phyloP scores from a whole-genome alignment of 768 basidiomycete species.

The Naematelia aurantialba region DNA sequence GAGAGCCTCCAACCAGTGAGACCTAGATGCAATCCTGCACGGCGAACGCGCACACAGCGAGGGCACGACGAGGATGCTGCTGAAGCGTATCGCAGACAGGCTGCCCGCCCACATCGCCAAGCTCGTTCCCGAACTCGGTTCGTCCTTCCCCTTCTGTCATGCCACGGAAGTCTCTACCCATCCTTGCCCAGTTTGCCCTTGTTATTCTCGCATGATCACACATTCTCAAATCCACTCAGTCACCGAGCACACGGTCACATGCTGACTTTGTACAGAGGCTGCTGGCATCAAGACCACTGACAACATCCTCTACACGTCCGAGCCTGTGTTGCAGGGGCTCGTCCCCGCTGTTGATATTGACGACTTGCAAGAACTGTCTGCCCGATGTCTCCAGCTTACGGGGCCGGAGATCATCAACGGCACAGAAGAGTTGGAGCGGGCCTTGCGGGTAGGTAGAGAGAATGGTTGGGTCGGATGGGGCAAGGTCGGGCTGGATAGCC shows the following conservation, averaged over 20 bases:
- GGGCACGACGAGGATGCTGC: slow-evolving; percentile 23
- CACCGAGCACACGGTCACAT: background rate
- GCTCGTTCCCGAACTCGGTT: slow-evolving; percentile 30
- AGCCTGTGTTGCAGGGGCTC: slow-evolving; percentile 13
- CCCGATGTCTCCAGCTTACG: slow-evolving; percentile 16
- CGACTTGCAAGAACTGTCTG: slow-evolving; percentile 24
- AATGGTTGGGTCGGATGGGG: slow-evolving; percentile 33
- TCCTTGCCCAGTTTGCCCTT: background rate
- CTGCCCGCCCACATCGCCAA: slow-evolving; percentile 23
- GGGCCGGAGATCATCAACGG: slow-evolving; percentile 11
- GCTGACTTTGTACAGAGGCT: slow-evolving; percentile 17
- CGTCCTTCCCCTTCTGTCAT: too few relatives aligned
- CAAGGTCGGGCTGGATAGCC: slow-evolving; percentile 21
- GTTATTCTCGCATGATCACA: slow-evolving; percentile 1
- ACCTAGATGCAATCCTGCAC: too few relatives aligned
- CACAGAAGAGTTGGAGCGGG: slow-evolving; percentile 1
- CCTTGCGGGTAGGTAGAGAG: background rate
- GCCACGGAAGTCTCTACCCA: background rate
- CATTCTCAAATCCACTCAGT: too few relatives aligned
- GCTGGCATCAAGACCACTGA: slow-evolving; percentile 41
- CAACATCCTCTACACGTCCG: slow-evolving; percentile 33
- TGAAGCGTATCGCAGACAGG: slow-evolving; percentile 24
- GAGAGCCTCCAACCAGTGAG: too few relatives aligned
- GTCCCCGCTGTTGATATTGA: slow-evolving; percentile 11
- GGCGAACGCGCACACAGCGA: too few relatives aligned